Percentiles rank a stretch among this genome's conserved stretches.
Evolutionary conservation across 495 filamentous ascomycete genomes (phyloP).

Genomic region (Immersiella caudata): DNA sequence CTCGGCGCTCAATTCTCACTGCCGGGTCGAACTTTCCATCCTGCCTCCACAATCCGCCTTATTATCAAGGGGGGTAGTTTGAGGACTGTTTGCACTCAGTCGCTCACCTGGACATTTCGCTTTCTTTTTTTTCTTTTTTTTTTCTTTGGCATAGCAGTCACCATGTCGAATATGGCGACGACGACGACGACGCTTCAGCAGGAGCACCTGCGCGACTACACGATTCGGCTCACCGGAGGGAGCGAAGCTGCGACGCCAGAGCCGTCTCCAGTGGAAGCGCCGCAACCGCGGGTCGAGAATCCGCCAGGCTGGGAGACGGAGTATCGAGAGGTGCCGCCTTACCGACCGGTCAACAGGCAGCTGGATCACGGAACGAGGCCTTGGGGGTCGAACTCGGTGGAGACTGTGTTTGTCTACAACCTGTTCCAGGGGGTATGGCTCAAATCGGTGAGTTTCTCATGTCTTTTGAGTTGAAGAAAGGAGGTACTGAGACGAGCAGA

Average conservation of each 20-base stretch:
- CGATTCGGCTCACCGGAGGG: constrained; percentile 45
- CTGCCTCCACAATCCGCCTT: background rate
- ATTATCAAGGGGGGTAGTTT: background rate
- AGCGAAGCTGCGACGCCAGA: constrained; percentile 22
- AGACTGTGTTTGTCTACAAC: constrained; percentile 50
- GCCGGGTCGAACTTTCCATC: background rate
- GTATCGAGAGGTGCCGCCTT: constrained; percentile 53
- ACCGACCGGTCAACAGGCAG: constrained; percentile 52
- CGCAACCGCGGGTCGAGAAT: constrained; percentile 30
- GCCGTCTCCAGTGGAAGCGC: background rate
- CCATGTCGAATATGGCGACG: constrained; percentile 27
- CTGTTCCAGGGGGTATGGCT: constrained; percentile 58
- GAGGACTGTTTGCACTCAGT: background rate
- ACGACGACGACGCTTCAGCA: constrained; percentile 36
- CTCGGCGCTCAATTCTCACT: background rate
- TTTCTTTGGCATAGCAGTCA: background rate
- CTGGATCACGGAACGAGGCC: constrained; percentile 45
- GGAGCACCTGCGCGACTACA: constrained; percentile 52
- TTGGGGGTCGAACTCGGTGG: constrained; percentile 45
- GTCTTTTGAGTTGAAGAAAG: background rate
- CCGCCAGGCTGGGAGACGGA: constrained; percentile 48
- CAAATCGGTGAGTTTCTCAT: constrained; percentile 50
- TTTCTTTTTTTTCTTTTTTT: background rate
- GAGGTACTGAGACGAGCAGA: constrained; percentile 11
- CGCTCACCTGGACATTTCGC: background rate